Percentiles rank a stretch among this genome's conserved stretches.
Conservation (phyloP, 257 asterid species). For the Solanum sitiens region DNA sequence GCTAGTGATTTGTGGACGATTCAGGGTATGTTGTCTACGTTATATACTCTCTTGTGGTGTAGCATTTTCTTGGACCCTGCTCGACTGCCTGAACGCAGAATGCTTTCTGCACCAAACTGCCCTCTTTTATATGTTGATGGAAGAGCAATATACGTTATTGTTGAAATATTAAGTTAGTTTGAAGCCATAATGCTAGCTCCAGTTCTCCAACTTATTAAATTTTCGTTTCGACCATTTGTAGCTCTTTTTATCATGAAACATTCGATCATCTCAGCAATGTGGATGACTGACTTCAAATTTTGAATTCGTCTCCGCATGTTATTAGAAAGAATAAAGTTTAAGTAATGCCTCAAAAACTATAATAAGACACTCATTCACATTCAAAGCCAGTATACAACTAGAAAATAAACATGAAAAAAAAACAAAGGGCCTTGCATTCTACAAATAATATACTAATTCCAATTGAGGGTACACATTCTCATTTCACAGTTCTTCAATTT, state of each 20-base stretch:
- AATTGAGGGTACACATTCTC: not conserved
- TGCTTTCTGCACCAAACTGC: not conserved
- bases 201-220: not conserved
- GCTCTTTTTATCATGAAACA: not conserved
- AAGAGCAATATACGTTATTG: not conserved
- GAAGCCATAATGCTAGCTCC: not conserved
- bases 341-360: not conserved
- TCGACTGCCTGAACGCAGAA: not conserved
- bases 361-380: not conserved
- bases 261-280: not conserved
- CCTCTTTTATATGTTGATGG: not conserved
- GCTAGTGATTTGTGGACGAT: not conserved
- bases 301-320: not conserved
- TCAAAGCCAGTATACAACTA: not conserved
- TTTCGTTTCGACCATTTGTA: not conserved
- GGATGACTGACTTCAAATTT: not conserved
- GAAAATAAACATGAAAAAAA: slow-evolving; percentile 1
- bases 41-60: not conserved
- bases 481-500: slow-evolving; percentile 50
- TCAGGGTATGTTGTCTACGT: not conserved
- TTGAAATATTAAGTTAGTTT: not conserved
- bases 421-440: slow-evolving; percentile 3
- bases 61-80: not conserved
- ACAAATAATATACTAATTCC: not conserved
- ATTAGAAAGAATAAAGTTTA: not conserved